These are phyloP conservation scores for Trifolium dubium DNA, from an alignment of 306 rosid genomes.

Conservation along the genomic window DNA sequence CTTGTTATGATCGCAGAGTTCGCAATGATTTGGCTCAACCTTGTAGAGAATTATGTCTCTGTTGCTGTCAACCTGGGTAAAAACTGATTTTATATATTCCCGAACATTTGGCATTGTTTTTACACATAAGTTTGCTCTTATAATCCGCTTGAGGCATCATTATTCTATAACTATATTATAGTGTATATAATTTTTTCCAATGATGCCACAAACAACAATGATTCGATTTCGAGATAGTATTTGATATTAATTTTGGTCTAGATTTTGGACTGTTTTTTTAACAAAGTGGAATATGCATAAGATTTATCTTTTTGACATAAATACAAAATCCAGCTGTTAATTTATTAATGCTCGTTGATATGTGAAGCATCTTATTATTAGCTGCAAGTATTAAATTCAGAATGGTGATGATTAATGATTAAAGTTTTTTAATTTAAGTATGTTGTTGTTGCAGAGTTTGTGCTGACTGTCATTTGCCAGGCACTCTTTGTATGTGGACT, in stretches of 20 bases:
- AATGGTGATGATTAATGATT: slow-evolving; percentile 26
- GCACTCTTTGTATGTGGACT: slow-evolving; percentile 99
- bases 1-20: slow-evolving; percentile 97
- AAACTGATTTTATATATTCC: slow-evolving; percentile 28
- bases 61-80: slow-evolving; percentile 99
- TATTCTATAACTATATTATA: not conserved
- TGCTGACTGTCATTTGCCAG: slow-evolving; percentile 98
- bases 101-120: slow-evolving; percentile 31
- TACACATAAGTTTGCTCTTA: slow-evolving; percentile 16
- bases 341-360: slow-evolving; percentile 17
- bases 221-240: not conserved
- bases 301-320: not conserved
- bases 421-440: slow-evolving; percentile 9
- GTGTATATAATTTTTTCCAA: not conserved
- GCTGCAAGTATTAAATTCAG: slow-evolving; percentile 2
- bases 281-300: not conserved
- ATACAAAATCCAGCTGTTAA: slow-evolving; percentile 10
- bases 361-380: slow-evolving; percentile 9
- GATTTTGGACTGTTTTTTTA: slow-evolving; percentile 5
- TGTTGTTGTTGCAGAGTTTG: slow-evolving; percentile 70
- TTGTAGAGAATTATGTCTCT: slow-evolving; percentile 95
- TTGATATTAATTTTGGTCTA: slow-evolving; percentile 9
- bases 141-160: slow-evolving; percentile 15
- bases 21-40: slow-evolving; percentile 99
- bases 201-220: too few species aligned